Conservation (phyloP, 1,284 basidiomycete species). For the Hymenochaete sp. region DNA sequence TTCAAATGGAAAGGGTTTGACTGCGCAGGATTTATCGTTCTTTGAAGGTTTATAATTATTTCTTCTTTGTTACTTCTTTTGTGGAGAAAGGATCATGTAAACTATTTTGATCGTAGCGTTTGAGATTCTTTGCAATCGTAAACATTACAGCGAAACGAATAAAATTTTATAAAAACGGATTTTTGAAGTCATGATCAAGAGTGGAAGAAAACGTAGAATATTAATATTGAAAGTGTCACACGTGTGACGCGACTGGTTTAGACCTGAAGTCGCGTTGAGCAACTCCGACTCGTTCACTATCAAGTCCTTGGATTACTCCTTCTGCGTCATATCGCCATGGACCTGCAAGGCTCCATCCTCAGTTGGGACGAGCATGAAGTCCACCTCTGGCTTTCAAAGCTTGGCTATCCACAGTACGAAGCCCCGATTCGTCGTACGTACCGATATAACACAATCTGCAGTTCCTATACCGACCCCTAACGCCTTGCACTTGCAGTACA, state of each 20-base stretch:
- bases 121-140: not conserved
- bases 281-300: too few relatives aligned
- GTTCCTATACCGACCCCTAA: conserved; percentile 7
- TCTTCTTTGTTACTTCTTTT: conserved; percentile 1
- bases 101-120: conserved; percentile 1
- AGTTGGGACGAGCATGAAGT: conserved; percentile 83
- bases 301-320: not conserved
- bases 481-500: conserved; percentile 51
- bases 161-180: too few relatives aligned
- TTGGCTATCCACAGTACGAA: conserved; percentile 80
- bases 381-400: conserved; percentile 59
- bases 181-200: too few relatives aligned
- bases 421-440: conserved; percentile 53
- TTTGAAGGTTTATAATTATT: conserved; percentile 50
- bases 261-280: too few relatives aligned
- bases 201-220: too few relatives aligned
- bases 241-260: too few relatives aligned
- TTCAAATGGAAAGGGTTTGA: conserved; percentile 39
- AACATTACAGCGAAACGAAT: not conserved
- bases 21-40: conserved; percentile 67
- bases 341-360: conserved; percentile 36
- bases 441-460: conserved; percentile 2
- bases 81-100: not conserved
- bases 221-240: too few relatives aligned
- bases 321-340: conserved; percentile 12